Percentiles rank a stretch among this genome's conserved stretches.
Conservation (phyloP, 306 rosid genomes). For the Begonia fuchsioides region DNA sequence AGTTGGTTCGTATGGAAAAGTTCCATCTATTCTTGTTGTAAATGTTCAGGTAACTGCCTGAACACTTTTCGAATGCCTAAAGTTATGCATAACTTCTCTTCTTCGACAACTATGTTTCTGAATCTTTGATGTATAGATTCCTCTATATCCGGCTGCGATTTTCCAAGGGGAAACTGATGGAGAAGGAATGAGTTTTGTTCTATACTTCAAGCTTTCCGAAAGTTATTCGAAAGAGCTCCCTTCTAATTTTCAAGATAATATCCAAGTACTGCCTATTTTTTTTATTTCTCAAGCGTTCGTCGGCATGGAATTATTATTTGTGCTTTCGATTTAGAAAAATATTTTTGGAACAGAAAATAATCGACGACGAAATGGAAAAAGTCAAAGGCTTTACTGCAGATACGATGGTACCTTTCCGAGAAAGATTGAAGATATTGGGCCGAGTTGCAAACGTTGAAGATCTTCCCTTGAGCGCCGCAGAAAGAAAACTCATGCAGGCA, state of each 20-base stretch:
- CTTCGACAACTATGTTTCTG: not conserved
- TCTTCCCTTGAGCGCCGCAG: conserved; percentile 72
- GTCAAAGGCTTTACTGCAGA: conserved; percentile 85
- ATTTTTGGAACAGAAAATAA: conserved; percentile 35
- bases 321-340: conserved; percentile 7
- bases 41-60: conserved; percentile 63
- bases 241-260: conserved; percentile 58
- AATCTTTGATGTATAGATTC: conserved; percentile 56
- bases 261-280: conserved; percentile 39
- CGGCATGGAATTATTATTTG: not conserved
- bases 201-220: conserved; percentile 87
- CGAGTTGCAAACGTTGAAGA: conserved; percentile 79
- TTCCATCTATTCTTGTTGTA: conserved; percentile 79
- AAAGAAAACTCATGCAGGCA: conserved; percentile 87
- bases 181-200: conserved; percentile 80
- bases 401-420: conserved; percentile 55
- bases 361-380: conserved; percentile 88
- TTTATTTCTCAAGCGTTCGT: no score
- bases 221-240: conserved; percentile 73
- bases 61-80: not conserved
- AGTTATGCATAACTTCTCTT: not conserved
- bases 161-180: conserved; percentile 95
- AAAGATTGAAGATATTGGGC: conserved; percentile 87
- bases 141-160: conserved; percentile 63
- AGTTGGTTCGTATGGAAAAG: conserved; percentile 33